Evolutionary conservation across 805 yeast genomes (phyloP), one percentile per base, ranked within the genome.

Genomic region (Clavispora santaluciae): DNA sequence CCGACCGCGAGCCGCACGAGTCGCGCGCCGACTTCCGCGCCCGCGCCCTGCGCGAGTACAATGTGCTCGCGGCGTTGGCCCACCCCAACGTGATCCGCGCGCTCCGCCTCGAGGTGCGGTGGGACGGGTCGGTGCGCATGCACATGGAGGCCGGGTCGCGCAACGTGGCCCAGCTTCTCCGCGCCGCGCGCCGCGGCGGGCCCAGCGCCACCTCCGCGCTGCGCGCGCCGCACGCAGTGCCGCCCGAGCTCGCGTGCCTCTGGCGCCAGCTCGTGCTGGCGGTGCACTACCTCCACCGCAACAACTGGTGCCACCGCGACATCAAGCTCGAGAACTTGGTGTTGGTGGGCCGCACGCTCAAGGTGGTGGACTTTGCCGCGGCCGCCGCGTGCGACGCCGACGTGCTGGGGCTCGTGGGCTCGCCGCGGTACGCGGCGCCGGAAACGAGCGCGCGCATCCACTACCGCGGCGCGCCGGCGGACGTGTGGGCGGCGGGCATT

Each of bases 401-500:
- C 8, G 49, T 66, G 5, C 42, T 61, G 22, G 81, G 82, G 2
- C 48, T 74, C 11, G 78, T 71, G 2, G 82, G 82, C 0, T 68
- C 79, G 0, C 64, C 59, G 12, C 48, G 52, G 11, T 72, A 64
- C 46, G 61, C 62, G 17, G 76, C 81, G 0, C 81, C 82, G 0
- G 82, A 76, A 53, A 63, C 69, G 13, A 60, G 61, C 24, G 40
- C 53, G 6, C 35, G 34, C 11, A 50, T 75, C 6, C 47, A 46
- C 8, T 76, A 76, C 47, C 62, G 68, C 39, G 73, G 77, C 0
- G 56, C 49, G 35, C 53, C 55, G 17, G 60, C 65, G 9, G 81
- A 76, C 46, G 50, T 73, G 9, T 76, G 82, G 82, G 66, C 78
- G 0, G 44, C 74, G 15, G 81, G 78, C 2, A 60, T 75, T 3